These are phyloP conservation scores for Chamaenerion angustifolium DNA, from an alignment of 345 rosid species.

Conservation along the genomic window DNA sequence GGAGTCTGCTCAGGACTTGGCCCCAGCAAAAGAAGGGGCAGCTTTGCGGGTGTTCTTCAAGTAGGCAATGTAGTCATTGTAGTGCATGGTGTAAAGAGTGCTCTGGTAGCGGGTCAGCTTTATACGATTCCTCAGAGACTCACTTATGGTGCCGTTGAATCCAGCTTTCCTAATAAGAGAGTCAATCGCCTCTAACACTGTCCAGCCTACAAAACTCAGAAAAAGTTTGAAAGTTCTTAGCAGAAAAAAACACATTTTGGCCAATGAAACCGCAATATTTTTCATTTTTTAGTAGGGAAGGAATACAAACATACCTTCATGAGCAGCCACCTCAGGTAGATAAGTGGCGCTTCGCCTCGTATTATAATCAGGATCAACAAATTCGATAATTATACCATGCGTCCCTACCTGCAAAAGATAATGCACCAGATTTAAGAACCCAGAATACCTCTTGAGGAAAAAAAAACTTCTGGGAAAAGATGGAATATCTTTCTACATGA, in stretches of 20 bases:
- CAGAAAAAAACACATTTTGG: not conserved
- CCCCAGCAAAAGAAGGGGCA: slow-evolving; percentile 46
- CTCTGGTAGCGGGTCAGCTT: slow-evolving; percentile 87
- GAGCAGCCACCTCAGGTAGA: slow-evolving; percentile 94
- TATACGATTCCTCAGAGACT: slow-evolving; percentile 50
- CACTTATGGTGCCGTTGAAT: slow-evolving; percentile 45
- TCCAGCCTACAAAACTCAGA: slow-evolving; percentile 39
- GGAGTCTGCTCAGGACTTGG: slow-evolving; percentile 27
- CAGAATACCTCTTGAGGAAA: too few relatives aligned
- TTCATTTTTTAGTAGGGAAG: too few relatives aligned
- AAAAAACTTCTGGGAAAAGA: too few relatives aligned
- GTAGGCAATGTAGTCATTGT: slow-evolving; percentile 56
- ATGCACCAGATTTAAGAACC: not conserved
- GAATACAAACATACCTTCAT: slow-evolving; percentile 57
- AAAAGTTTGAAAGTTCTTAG: not conserved
- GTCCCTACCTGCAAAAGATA: slow-evolving; percentile 47
- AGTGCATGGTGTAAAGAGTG: slow-evolving; percentile 67
- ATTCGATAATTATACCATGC: slow-evolving; percentile 93
- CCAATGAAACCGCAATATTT: too few relatives aligned
- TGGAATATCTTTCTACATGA: too few relatives aligned
- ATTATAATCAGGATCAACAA: slow-evolving; percentile 54
- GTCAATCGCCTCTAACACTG: slow-evolving; percentile 66
- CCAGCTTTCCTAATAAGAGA: slow-evolving; percentile 92
- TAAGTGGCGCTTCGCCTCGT: slow-evolving; percentile 80
- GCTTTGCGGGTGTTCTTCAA: slow-evolving; percentile 58